A percentile compares a stretch with the other conserved stretches of the same genome.
Conservation (phyloP, 129 eudicot genomes). For the Artemisia argyi region DNA sequence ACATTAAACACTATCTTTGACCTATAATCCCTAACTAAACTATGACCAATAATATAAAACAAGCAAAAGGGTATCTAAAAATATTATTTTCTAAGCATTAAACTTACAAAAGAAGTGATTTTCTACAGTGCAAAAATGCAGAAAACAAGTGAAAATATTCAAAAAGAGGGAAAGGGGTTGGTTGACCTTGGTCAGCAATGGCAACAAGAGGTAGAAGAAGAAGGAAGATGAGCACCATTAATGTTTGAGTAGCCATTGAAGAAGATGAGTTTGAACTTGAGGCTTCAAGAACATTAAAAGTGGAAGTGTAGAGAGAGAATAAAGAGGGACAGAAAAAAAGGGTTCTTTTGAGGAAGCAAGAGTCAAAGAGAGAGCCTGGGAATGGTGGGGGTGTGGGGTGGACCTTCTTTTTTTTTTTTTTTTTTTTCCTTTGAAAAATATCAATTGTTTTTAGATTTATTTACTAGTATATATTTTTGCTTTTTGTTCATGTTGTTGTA, state of each 20-base stretch:
- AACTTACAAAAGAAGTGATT: not conserved
- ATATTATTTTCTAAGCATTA: not conserved
- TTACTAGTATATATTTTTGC: not conserved
- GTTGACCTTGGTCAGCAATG: constrained; percentile 54
- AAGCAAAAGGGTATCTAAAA: constrained; percentile 13
- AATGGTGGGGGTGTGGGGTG: constrained; percentile 11
- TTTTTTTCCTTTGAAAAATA: no score
- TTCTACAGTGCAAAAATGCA: constrained; percentile 1
- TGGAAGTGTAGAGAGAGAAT: constrained; percentile 18
- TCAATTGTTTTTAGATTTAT: no score
- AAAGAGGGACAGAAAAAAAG: constrained; percentile 24
- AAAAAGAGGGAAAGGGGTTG: not conserved
- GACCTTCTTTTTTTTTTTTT: not conserved
- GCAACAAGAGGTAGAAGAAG: constrained; percentile 36
- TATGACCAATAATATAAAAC: not conserved
- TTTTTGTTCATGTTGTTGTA: no score
- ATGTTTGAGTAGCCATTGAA: constrained; percentile 29
- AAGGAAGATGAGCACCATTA: constrained; percentile 34
- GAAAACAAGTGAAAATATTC: not conserved
- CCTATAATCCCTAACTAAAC: constrained; percentile 6
- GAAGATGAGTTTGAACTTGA: constrained; percentile 22
- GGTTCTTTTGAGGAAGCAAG: constrained; percentile 29
- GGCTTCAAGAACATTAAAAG: constrained; percentile 24
- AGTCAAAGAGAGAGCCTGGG: constrained; percentile 16
- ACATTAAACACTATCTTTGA: no score